Evolutionary conservation across 148 eudicot genomes (phyloP).

Genomic region (Rhododendron vialii): DNA sequence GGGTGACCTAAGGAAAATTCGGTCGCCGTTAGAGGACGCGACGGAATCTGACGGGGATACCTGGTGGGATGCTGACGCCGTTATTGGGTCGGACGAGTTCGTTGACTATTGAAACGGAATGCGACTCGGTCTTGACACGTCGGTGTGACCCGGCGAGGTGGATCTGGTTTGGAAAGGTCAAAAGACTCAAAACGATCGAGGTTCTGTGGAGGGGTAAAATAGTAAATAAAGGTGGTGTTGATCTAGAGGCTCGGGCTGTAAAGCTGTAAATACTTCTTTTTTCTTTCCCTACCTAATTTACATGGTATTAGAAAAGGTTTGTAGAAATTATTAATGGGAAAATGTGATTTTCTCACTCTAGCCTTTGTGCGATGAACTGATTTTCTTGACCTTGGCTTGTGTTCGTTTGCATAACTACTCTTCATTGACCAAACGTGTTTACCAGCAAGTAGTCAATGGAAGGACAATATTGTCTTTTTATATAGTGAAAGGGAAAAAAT

Average conservation of each 20-base stretch:
- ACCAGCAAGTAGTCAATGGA: neutral
- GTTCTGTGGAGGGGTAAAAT: neutral
- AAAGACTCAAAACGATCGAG: neutral
- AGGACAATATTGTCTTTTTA: neutral
- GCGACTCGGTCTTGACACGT: neutral
- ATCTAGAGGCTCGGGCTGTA: neutral
- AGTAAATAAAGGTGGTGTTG: neutral
- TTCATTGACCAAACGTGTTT: neutral
- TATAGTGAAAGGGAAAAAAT: neutral
- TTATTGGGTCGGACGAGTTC: slow-evolving; percentile 15
- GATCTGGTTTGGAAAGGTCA: neutral
- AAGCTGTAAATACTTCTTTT: neutral
- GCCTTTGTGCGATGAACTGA: too few relatives aligned
- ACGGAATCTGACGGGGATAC: slow-evolving; percentile 33
- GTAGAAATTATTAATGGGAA: neutral
- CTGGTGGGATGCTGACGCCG: slow-evolving; percentile 53
- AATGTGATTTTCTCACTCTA: neutral
- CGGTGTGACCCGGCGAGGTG: neutral
- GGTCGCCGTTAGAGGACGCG: slow-evolving; percentile 30
- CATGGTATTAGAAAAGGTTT: neutral
- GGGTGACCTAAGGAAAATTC: slow-evolving; percentile 51
- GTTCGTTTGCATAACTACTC: too few relatives aligned
- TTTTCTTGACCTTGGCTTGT: too few relatives aligned
- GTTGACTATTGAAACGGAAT: neutral
- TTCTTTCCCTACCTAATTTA: neutral